A percentile compares a stretch with the other conserved stretches of the same genome.
Conservation (phyloP, 2,329 filamentous ascomycete genomes). For the Epichloe baconii region DNA sequence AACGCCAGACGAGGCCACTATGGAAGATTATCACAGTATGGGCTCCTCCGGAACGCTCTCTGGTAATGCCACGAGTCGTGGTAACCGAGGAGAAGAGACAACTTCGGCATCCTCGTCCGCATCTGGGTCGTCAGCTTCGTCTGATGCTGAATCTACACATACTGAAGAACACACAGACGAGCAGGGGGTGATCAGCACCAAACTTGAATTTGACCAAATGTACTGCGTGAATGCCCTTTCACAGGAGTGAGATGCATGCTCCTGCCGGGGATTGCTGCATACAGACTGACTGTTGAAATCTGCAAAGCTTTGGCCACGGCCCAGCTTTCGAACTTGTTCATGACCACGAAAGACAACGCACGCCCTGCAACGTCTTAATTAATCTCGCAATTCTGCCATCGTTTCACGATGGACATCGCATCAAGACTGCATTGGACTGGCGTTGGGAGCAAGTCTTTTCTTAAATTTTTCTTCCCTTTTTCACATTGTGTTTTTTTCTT, state of each 20-base stretch:
- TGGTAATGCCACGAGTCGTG: conserved; percentile 20
- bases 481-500: not conserved
- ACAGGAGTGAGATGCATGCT: not conserved
- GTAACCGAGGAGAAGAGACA: conserved; percentile 19
- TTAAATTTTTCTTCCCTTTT: not conserved
- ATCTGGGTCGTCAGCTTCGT: conserved; percentile 17
- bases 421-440: conserved; percentile 6
- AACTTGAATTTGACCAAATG: not conserved
- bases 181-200: not conserved
- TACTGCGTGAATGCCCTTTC: not conserved
- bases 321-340: not conserved
- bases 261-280: not conserved
- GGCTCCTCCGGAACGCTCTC: conserved; percentile 30
- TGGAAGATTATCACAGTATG: conserved; percentile 33
- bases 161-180: conserved; percentile 9
- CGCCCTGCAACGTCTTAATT: not conserved
- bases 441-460: conserved; percentile 3
- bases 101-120: conserved; percentile 13
- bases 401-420: conserved; percentile 1
- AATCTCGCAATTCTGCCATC: not conserved
- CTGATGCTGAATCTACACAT: conserved; percentile 25
- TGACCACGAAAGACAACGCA: not conserved
- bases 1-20: conserved; percentile 24
- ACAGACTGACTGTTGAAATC: not conserved
- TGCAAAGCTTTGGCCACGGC: conserved; percentile 3